Percentiles rank a stretch among this genome's conserved stretches.
Conservation (phyloP, 2,329 filamentous ascomycete genomes). For the Aspergillus phoenicis region DNA sequence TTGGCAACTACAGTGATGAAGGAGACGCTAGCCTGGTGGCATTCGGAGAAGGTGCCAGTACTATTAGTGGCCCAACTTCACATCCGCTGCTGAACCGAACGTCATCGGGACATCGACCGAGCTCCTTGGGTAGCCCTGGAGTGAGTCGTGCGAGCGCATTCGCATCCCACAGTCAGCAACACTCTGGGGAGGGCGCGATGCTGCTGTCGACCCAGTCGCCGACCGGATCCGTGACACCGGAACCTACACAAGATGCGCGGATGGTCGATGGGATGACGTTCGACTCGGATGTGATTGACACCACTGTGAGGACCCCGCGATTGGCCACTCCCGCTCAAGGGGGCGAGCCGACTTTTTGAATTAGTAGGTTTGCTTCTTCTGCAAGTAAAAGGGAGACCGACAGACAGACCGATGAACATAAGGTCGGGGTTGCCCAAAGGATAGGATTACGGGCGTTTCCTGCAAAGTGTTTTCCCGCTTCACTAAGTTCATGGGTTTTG, state of each 20-base stretch:
- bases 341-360: slow-evolving; percentile 2
- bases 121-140: slow-evolving; percentile 46
- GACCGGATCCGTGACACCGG: slow-evolving; percentile 42
- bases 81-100: slow-evolving; percentile 54
- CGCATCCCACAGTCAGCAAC: slow-evolving; percentile 28
- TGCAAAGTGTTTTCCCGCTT: not conserved
- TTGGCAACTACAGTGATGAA: slow-evolving; percentile 83
- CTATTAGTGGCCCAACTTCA: slow-evolving; percentile 75
- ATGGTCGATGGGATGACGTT: slow-evolving; percentile 71
- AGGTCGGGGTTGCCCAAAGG: not conserved
- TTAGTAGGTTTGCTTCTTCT: not conserved
- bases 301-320: slow-evolving; percentile 62
- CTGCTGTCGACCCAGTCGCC: slow-evolving; percentile 39
- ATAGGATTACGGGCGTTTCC: slow-evolving; percentile 2
- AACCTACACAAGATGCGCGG: slow-evolving; percentile 57
- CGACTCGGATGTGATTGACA: slow-evolving; percentile 64
- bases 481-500: not conserved
- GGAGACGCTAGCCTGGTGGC: slow-evolving; percentile 81
- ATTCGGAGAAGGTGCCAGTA: slow-evolving; percentile 89
- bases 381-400: too few relatives aligned
- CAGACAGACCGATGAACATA: not conserved
- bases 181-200: slow-evolving; percentile 43
- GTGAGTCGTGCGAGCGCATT: slow-evolving; percentile 35
- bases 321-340: slow-evolving; percentile 42
- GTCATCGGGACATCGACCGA: slow-evolving; percentile 38